Evolutionary conservation across 129 eudicot genomes (phyloP), one percentile per base, ranked within the genome.

Genomic region (Daucus carota): DNA sequence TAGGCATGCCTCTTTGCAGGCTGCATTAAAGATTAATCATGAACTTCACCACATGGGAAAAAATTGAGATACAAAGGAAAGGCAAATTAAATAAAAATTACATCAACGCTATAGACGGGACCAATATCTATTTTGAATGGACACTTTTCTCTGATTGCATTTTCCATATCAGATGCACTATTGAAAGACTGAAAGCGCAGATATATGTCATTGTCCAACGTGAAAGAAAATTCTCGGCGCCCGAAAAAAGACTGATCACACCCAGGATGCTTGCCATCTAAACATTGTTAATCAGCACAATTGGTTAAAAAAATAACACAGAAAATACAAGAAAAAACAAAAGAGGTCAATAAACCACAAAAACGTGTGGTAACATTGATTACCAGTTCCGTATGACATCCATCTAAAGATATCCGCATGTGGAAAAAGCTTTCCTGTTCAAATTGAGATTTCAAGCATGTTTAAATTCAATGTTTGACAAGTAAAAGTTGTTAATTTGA

Each of bases 341-440:
- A 20, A 5, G 54, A 50, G 17, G 26, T 46, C 12, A 12, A 40
- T 71, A 42, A 69, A 48, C 29, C 65, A 47, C 48, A 26, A 38
- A 68, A 41, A 57, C 8, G n/a, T 15, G 4, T 31, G 68, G 28
- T 31, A 62, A 45, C 26, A 31, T 38, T 12, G 71, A 42, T 81
- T 94, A 94, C 99, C 97, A 66, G 86, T 89, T 80, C 96, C 99
- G 36, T 95, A 95, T 12, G 97, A 84, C 97, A 95, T 76, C 99
- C 99, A 95, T 79, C 88, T 95, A 75, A 83, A 83, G 90, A 95
- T 91, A 79, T 95, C 99, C 31, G 83, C 86, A 80, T 82, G 88
- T 6, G 99, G 99, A 72, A 95, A 95, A 77, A 95, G 90, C 84
- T 84, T 89, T 77, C 90, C 99, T 94, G 99, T 69, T 70, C 79